Percentiles rank a stretch among this genome's conserved stretches.
Conservation (phyloP, 1,284 basidiomycete genomes). For the Paramarasmius palmivorus region DNA sequence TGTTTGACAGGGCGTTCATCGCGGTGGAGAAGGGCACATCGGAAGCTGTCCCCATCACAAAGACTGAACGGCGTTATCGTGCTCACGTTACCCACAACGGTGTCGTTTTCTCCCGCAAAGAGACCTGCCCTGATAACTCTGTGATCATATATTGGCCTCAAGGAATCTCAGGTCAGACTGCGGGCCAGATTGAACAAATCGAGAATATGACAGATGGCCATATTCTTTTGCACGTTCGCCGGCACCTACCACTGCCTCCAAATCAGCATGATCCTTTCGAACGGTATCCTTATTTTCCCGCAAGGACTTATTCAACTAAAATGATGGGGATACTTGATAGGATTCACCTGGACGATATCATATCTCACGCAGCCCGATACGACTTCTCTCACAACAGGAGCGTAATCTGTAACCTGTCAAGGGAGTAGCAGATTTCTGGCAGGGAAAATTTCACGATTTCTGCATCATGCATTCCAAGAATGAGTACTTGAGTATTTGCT, state of each 20-base stretch:
- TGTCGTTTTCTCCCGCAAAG: constrained; percentile 10
- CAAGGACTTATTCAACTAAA: background rate
- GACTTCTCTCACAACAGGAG: background rate
- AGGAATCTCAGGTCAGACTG: background rate
- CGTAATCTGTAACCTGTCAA: background rate
- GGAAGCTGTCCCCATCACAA: background rate
- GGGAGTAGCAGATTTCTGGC: too few species aligned
- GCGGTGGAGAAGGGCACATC: background rate
- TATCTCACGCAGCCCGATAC: constrained; percentile 1
- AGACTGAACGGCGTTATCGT: constrained; percentile 1
- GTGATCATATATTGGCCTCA: background rate
- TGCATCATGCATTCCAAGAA: too few species aligned
- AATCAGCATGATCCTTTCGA: background rate
- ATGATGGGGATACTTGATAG: background rate
- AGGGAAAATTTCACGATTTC: too few species aligned
- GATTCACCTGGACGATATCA: background rate
- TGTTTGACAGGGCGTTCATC: constrained; percentile 22
- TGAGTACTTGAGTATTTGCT: too few species aligned
- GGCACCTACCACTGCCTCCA: background rate
- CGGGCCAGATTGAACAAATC: background rate
- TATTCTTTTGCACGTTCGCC: background rate
- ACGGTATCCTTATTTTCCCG: background rate
- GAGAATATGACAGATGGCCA: background rate
- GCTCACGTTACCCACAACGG: constrained; percentile 18
- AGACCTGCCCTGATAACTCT: constrained; percentile 20